Evolutionary conservation across 176 grass and related monocot species (phyloP), one percentile per base, ranked within the genome.

Genomic region (Secale cereale): DNA sequence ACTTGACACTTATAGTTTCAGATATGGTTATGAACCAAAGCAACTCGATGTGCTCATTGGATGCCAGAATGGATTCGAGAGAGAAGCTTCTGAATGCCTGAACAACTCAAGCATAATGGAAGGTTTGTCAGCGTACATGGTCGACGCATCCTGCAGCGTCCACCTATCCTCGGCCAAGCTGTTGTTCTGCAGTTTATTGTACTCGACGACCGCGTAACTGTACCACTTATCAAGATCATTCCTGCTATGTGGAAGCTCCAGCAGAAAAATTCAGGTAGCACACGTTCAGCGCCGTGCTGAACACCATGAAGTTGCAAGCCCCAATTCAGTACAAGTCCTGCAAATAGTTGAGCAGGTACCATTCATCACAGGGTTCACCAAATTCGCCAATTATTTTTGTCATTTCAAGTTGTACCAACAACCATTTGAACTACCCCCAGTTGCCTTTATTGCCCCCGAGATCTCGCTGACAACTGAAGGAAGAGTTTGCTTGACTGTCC

Each of bases 251-350:
- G 37, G 2, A 40, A 40, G 37, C 37, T 40, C 37, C 10, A 2
- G 37, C 9, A 40, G 35, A 8, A 40, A 40, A 40, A 40, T 40
- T 40, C 8, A 9, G 37, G 37, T 40, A 40, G 37, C 37, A 40
- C 37, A 40, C 37, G 10, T 10, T 40, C 37, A 40, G 37, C 37
- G 37, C 37, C 37, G 37, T 88, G 39, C 89, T 92, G 28, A 90
- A 93, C 59, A 93, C 82, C 76, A 95, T 43, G 13, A 98, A 90
- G 13, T 84, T 85, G 45, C 80, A 85, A 62, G 91, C 92, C n/a
- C 91, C 87, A 1, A 89, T 84, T 27, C 60, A 88, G 19, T 93
- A 90, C 32, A 98, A 65, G 2, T 98, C 89, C 91, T 95, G 84
- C 17, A 70, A 48, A 23, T 1, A 25, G 8, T 71, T 4, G 6